phyloP scores from a whole-genome alignment of 805 yeast species.

The Suhomyces sp. region DNA sequence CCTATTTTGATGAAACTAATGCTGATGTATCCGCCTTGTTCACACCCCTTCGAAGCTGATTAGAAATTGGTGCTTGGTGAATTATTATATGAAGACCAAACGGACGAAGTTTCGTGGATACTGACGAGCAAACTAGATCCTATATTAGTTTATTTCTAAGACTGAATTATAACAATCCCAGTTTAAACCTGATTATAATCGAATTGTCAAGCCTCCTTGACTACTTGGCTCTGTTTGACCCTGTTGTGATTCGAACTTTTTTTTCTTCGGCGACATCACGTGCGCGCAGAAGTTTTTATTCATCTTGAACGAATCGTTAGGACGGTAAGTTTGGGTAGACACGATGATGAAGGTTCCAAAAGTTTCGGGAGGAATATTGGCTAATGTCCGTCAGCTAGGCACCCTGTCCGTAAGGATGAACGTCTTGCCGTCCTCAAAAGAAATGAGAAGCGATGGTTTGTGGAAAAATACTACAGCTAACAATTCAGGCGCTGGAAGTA shows the following conservation, averaged over 20 bases:
- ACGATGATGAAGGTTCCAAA: neutral
- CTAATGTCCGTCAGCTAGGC: constrained; percentile 3
- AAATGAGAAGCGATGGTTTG: constrained; percentile 28
- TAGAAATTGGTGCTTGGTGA: neutral
- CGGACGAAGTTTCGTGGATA: neutral
- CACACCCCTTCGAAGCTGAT: neutral
- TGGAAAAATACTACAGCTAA: constrained; percentile 23
- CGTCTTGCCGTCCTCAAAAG: constrained; percentile 27
- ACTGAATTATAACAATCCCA: neutral
- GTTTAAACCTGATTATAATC: neutral
- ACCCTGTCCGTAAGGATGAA: constrained; percentile 4
- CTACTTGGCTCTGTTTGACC: neutral
- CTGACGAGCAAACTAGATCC: neutral
- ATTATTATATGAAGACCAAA: neutral
- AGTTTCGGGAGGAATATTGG: neutral
- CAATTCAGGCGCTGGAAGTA: constrained; percentile 9
- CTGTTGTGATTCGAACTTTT: neutral
- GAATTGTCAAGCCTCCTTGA: neutral
- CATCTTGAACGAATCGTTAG: neutral
- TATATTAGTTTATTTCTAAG: neutral
- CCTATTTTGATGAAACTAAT: neutral
- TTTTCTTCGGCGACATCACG: constrained; percentile 4
- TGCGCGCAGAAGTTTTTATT: neutral
- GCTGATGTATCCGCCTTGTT: neutral
- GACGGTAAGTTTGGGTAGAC: neutral